Percentiles rank a stretch among this genome's conserved stretches.
Conservation (phyloP, 768 basidiomycete species). For the Trametes cubensis region DNA sequence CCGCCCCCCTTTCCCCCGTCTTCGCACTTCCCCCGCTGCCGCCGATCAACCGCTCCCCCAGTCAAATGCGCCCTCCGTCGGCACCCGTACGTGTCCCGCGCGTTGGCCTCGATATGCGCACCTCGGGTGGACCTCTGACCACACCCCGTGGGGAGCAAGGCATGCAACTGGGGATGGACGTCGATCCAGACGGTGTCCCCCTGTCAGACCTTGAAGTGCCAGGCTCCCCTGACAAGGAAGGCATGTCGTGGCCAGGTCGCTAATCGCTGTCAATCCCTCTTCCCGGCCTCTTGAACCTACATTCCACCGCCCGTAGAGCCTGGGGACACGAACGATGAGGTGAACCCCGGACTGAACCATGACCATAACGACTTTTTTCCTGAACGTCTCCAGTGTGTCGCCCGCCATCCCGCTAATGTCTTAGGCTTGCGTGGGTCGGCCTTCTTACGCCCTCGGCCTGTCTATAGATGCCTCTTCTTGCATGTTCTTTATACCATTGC, state of each 20-base stretch:
- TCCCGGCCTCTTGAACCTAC: background rate
- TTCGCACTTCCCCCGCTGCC: slow-evolving; percentile 20
- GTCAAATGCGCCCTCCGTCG: slow-evolving; percentile 21
- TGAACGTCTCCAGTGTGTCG: background rate
- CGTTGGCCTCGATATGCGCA: slow-evolving; percentile 9
- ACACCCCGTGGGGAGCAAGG: slow-evolving; percentile 15
- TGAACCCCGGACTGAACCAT: slow-evolving; percentile 1
- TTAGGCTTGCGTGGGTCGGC: background rate
- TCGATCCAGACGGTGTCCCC: slow-evolving; percentile 50
- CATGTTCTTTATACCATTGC: slow-evolving; percentile 17
- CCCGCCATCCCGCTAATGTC: background rate
- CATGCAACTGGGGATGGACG: slow-evolving; percentile 21
- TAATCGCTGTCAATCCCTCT: slow-evolving; percentile 26
- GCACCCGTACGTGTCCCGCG: slow-evolving; percentile 12
- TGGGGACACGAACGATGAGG: too few species aligned
- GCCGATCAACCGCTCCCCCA: slow-evolving; percentile 2
- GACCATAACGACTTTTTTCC: slow-evolving; percentile 11
- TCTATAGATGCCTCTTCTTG: slow-evolving; percentile 8
- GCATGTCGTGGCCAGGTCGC: slow-evolving; percentile 50
- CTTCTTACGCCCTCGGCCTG: background rate
- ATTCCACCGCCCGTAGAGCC: background rate
- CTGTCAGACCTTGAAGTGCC: slow-evolving; percentile 37
- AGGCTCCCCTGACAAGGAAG: slow-evolving; percentile 50
- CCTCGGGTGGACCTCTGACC: background rate
- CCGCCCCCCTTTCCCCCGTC: slow-evolving; percentile 16